Percentiles rank a stretch among this genome's conserved stretches.
Evolutionary conservation across 192 early-diverging fungal species (phyloP).

Genomic region (Glomus cerebriforme): DNA sequence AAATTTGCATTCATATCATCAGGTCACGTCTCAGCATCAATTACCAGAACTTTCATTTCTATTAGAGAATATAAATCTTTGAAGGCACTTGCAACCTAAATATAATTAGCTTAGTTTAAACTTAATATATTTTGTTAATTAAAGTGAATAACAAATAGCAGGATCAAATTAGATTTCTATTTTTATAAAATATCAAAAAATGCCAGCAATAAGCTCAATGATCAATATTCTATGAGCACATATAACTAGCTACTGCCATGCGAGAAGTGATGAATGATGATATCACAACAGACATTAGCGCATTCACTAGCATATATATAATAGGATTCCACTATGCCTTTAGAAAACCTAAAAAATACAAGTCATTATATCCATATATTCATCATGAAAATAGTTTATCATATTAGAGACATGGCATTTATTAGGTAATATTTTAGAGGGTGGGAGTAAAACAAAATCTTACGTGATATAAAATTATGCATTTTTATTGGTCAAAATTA

Average conservation of each 20-base stretch:
- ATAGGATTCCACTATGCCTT: background rate
- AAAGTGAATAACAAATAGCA: no score
- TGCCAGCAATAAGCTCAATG: background rate
- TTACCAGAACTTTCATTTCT: slow-evolving; percentile 9
- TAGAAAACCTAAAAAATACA: no score
- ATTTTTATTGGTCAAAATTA: no score
- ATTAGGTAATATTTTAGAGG: no score
- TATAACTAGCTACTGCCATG: slow-evolving; percentile 8
- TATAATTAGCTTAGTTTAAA: no score
- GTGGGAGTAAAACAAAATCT: no score
- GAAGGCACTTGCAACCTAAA: background rate
- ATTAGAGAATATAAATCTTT: background rate
- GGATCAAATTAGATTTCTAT: no score
- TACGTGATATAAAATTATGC: no score
- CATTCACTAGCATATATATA: background rate
- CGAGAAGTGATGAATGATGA: background rate
- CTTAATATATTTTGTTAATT: background rate
- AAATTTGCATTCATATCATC: slow-evolving; percentile 13
- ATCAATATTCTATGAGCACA: background rate
- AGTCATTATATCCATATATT: background rate
- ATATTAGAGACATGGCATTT: no score
- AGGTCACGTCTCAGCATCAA: background rate
- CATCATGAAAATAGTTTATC: background rate
- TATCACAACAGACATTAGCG: background rate
- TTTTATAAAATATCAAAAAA: slow-evolving; percentile 3